Evolutionary conservation across 225 moss, liverwort and hornwort genomes (phyloP).

Genomic region (Asterella californica): DNA sequence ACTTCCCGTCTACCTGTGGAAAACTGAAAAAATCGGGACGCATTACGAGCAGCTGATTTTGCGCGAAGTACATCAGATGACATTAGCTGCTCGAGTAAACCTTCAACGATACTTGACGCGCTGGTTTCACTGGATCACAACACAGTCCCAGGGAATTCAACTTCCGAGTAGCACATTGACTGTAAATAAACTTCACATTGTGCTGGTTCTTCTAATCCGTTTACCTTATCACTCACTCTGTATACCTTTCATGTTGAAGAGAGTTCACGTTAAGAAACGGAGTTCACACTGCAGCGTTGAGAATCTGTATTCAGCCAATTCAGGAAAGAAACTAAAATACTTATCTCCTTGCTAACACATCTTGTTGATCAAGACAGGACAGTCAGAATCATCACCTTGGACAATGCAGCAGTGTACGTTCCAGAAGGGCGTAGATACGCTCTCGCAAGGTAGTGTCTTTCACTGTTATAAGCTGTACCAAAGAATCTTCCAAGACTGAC

Average conservation of each 20-base stretch:
- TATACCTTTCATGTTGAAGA: too few species aligned
- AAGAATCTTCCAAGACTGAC: constrained; percentile 78
- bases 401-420: constrained; percentile 83
- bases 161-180: not conserved
- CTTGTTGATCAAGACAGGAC: not conserved
- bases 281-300: too few species aligned
- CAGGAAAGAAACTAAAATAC: not conserved
- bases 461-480: constrained; percentile 69
- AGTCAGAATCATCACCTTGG: constrained; percentile 55
- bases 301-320: too few species aligned
- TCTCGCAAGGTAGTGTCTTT: constrained; percentile 73
- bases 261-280: too few species aligned
- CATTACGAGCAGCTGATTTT: constrained; percentile 82
- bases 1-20: constrained; percentile 55
- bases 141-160: not conserved
- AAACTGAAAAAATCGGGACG: constrained; percentile 81
- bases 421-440: constrained; percentile 77
- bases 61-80: constrained; percentile 72
- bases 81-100: constrained; percentile 73
- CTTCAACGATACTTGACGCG: constrained; percentile 69
- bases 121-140: constrained; percentile 59
- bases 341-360: not conserved
- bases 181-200: too few species aligned
- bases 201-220: too few species aligned
- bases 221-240: too few species aligned